These are phyloP conservation scores for Alternaria longipes DNA, from an alignment of 2,329 filamentous ascomycete species.

Conservation along the genomic window DNA sequence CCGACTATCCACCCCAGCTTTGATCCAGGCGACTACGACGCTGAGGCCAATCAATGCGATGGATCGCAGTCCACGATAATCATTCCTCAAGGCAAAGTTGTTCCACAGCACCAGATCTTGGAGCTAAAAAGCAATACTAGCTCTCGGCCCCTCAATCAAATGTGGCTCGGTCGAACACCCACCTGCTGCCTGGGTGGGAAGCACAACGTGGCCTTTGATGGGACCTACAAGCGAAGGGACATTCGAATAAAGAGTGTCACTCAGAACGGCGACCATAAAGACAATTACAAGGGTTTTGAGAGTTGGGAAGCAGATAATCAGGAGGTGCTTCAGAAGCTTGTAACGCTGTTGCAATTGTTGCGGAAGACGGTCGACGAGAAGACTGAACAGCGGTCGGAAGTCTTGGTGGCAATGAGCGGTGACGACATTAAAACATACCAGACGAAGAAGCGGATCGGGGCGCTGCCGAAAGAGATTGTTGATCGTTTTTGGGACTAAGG, in stretches of 20 bases:
- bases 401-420: background rate
- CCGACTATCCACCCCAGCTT: background rate
- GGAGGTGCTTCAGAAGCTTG: background rate
- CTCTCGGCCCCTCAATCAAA: background rate
- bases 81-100: background rate
- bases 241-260: background rate
- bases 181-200: background rate
- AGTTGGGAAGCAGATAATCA: background rate
- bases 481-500: background rate
- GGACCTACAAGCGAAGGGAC: background rate
- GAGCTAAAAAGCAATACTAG: background rate
- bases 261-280: background rate
- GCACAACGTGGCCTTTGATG: background rate
- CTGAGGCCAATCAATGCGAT: background rate
- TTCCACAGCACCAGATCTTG: background rate
- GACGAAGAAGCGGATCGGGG: background rate
- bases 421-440: background rate
- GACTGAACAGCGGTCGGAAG: background rate
- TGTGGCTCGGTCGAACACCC: background rate
- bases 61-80: background rate
- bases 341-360: background rate
- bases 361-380: background rate
- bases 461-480: background rate
- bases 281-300: background rate
- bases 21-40: background rate